Evolutionary conservation across 2,329 filamentous ascomycete genomes (phyloP).

Genomic region (Cladosporium sp.): DNA sequence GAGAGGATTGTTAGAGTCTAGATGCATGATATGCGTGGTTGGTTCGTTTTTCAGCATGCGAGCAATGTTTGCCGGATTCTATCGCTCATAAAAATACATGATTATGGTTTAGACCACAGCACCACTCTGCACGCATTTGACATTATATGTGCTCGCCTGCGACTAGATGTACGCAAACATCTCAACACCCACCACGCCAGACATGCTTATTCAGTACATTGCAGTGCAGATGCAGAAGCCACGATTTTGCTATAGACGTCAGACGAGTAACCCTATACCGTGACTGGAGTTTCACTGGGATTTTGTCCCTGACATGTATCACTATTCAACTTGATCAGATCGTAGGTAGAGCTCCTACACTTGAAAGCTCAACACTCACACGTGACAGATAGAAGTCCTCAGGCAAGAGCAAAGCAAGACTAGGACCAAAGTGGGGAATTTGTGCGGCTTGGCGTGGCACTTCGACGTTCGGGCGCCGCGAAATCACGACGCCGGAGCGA

Average conservation of each 20-base stretch:
- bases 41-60: neutral
- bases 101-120: neutral
- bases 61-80: neutral
- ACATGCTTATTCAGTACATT: no score
- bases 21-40: neutral
- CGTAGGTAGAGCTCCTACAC: no score
- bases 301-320: no score
- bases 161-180: neutral
- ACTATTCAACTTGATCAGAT: neutral
- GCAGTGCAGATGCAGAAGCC: neutral
- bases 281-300: no score
- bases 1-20: neutral
- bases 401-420: neutral
- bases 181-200: neutral
- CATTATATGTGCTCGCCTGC: neutral
- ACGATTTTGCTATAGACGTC: neutral
- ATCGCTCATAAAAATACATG: neutral
- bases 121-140: neutral
- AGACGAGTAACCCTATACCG: neutral
- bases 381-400: neutral
- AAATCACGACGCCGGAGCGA: conserved; percentile 8
- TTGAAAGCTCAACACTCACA: neutral
- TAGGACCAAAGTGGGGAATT: conserved; percentile 2
- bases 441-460: conserved; percentile 5
- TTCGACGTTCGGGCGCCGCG: conserved; percentile 4